Base-by-base conservation (phyloP, 2,329 filamentous ascomycete species). In the Nothophoma quercina region DNA sequence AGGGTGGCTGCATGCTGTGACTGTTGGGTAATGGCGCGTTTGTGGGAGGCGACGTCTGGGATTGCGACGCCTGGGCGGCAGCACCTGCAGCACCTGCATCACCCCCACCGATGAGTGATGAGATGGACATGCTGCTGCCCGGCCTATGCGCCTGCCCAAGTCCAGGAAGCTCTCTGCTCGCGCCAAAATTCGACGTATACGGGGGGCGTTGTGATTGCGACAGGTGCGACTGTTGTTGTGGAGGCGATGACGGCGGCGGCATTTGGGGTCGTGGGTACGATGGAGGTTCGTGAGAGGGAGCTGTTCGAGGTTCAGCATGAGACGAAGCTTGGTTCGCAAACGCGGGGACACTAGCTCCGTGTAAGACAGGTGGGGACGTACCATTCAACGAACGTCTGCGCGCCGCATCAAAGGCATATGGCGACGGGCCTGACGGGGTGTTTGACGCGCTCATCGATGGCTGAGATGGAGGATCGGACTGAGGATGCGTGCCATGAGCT, bases 81-180 rank as follows among this genome's bases (percentile, higher is more conserved):
- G 70, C 58, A 69, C 73, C 64, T 70, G 72, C 43, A 73, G 70
- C 58, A 69, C 73, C 64, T 70, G 73, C 66, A 78, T 78, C 72
- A 80, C 79, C 69, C 73, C 72, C 79, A 53, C 86, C 87, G 54
- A 90, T 81, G 74, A 90, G 84, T 35, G 87, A 87, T n/a, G 86
- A 88, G 72, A 90, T 89, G 38, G 87, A 88, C 87, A 90, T 89
- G 74, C 85, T 86, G 65, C 83, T 83, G 44, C 82, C 82, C 10
- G 83, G 82, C 53, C 86, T 80, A 69, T 83, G 78, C 50, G 78
- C 72, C 18, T 81, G 77, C 18, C 75, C 77, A 34, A 82, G 67
- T 15, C 77, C 75, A 40, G 84, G 79, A 39, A 83, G 76, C 59
- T 88, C 85, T 67, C 85, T 83, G 54, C 78, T 76, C 21, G 72